Evolutionary conservation across 805 yeast species (phyloP).

Genomic region (Maudiozyma bulderi): DNA sequence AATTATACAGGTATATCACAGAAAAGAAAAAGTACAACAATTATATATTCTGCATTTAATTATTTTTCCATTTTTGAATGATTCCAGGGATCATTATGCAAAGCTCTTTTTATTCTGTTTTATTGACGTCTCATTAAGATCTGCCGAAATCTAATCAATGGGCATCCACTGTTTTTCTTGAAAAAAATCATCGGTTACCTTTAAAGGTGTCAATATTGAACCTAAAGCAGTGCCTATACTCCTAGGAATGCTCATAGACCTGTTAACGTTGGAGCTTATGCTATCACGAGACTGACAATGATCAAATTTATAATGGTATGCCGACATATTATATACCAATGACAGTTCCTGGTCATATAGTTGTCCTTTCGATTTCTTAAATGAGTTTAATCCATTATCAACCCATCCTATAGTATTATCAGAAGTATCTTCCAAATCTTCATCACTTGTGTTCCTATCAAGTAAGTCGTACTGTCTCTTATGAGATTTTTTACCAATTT

Average conservation of each 20-base stretch:
- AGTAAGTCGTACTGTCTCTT: neutral
- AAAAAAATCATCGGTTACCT: neutral
- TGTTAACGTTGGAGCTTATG: too few relatives aligned
- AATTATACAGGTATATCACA: neutral
- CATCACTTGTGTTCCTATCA: neutral
- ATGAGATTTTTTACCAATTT: neutral
- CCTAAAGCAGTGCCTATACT: neutral
- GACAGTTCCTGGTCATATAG: neutral
- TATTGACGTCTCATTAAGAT: neutral
- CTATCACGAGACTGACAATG: neutral
- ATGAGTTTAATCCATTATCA: neutral
- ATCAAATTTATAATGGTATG: neutral
- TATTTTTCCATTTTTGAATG: too few relatives aligned
- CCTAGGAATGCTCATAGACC: neutral
- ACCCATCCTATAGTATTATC: neutral
- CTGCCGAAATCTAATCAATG: neutral
- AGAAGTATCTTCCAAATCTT: neutral
- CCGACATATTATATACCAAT: neutral
- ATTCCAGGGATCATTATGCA: neutral
- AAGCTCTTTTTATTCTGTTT: neutral
- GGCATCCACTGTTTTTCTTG: neutral
- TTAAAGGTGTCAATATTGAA: neutral
- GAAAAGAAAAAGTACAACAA: too few relatives aligned
- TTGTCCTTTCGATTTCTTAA: neutral
- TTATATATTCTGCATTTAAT: too few relatives aligned